phyloP scores from a whole-genome alignment of 768 basidiomycete species.

The Tricholoma bakamatsutake region DNA sequence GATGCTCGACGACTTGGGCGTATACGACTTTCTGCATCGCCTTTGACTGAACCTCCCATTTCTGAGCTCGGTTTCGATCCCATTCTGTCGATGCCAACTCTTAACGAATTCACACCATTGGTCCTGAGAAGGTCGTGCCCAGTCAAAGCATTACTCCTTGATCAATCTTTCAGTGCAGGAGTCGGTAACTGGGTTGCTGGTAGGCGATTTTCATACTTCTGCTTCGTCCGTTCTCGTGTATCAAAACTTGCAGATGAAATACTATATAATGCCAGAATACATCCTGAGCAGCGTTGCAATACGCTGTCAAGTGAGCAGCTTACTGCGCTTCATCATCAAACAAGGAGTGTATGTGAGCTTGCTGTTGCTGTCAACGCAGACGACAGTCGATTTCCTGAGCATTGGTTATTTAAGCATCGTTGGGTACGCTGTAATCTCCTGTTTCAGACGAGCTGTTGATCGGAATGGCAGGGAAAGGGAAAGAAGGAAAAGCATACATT shows the following conservation, averaged over 20 bases:
- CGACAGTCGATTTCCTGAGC: conserved; percentile 54
- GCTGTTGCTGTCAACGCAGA: conserved; percentile 72
- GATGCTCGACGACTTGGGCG: conserved; percentile 70
- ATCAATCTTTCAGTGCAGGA: conserved; percentile 77
- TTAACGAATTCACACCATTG: conserved; percentile 42
- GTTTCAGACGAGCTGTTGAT: background rate
- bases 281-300: conserved; percentile 65
- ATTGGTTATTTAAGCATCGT: conserved; percentile 65
- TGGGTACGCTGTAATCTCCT: conserved; percentile 39
- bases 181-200: conserved; percentile 84
- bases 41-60: conserved; percentile 61
- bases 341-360: conserved; percentile 46
- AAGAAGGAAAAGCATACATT: conserved; percentile 44
- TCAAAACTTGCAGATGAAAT: conserved; percentile 48
- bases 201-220: conserved; percentile 16
- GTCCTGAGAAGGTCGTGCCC: conserved; percentile 56
- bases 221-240: background rate
- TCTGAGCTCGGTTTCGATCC: conserved; percentile 75
- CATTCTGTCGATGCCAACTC: conserved; percentile 57
- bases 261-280: conserved; percentile 65
- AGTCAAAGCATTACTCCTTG: conserved; percentile 69
- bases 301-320: conserved; percentile 46
- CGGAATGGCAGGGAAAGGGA: conserved; percentile 45
- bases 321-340: conserved; percentile 44
- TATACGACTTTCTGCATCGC: conserved; percentile 55